Evolutionary conservation across 306 rosid species (phyloP), one percentile per base, ranked within the genome.

Genomic region (Cotoneaster glaucophyllus): DNA sequence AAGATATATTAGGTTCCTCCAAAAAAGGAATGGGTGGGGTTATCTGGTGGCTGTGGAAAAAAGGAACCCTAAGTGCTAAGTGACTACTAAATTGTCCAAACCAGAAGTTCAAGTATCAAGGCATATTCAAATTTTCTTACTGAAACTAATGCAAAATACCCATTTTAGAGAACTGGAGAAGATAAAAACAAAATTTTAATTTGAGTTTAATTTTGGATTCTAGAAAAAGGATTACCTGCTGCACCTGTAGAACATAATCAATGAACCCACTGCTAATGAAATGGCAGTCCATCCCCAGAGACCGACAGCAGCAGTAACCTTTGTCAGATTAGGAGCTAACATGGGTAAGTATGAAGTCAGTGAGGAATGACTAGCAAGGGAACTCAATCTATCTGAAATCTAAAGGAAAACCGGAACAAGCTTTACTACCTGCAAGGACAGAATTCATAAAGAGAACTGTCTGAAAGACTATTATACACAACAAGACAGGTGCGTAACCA

Each of bases 261-360:
- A 72, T 17, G 97, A 28, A 81, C 81, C 87, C 75, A 72, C 78
- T 24, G 90, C 79, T 39, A 88, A 39, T 75, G 93, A 89, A 82
- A 95, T 80, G 68, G 91, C 88, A 52, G 78, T 54, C 97, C 97
- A 92, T 24, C 93, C 93, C 97, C 98, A 95, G 65, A 95, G 87
- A 73, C 97, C 97, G 78, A 84, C 85, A 81, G 74, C 75, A 22
- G 97, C 98, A 37, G 98, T 95, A 80, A 92, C 87, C 97, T 86
- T 95, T 67, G 76, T 61, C 80, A 95, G 89, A 87, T 80, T 85
- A 76, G 96, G 82, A 87, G 92, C 98, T 95, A 72, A 79, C 75
- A 74, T 56, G 28, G 84, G 77, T 45, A 53, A 29, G 74, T 74
- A 78, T 78, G 77, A 70, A 85, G 82, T 81, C 74, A 83, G 77